Evolutionary conservation across 768 basidiomycete species (phyloP), one percentile per base, ranked within the genome.

Genomic region (Kwoniella dendrophila): DNA sequence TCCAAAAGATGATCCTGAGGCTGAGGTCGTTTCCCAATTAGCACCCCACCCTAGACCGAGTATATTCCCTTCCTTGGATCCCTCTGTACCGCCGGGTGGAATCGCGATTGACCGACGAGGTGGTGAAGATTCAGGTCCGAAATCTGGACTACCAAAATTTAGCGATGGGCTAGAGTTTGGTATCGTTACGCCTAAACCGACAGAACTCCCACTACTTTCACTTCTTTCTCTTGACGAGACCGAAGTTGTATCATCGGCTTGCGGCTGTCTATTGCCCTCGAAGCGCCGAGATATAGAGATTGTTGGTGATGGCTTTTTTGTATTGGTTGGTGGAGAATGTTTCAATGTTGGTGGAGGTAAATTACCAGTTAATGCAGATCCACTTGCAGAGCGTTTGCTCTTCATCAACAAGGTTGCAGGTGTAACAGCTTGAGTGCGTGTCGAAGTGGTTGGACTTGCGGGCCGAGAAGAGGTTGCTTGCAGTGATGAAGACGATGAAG

Each of bases 31-130:
- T 6, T 69, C 72, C 69, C 68, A 70, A 12, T 40, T 50, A 5
- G 59, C 45, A 16, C 63, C 57, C 63, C 54, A 68, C 16, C 71
- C 71, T 5, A 74, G 57, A 43, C 72, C 72, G 32, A 74, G 68
- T 5, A 69, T 20, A 45, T 74, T 71, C 1, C 50, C 54, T n/a
- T 67, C 70, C 59, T 63, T 66, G 32, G 58, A 40, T 26, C 41
- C 55, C 12, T 56, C 54, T 11, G 20, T 48, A 41, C 36, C 50
- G 20, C 56, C 32, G 33, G 59, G 26, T 33, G 56, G 52, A 24
- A 52, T 53, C 20, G 54, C 51, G 27, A 61, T 48, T 26, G 36
- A 34, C 38, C 57, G 29, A 27, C 54, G 47, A 12, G 54, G 48
- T 27, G 56, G 56, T 3, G 62, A 63, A 18, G 33, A 47, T 18